These are phyloP conservation scores for Trichoderma harzianum DNA, from an alignment of 2,329 filamentous ascomycete species.

Conservation along the genomic window DNA sequence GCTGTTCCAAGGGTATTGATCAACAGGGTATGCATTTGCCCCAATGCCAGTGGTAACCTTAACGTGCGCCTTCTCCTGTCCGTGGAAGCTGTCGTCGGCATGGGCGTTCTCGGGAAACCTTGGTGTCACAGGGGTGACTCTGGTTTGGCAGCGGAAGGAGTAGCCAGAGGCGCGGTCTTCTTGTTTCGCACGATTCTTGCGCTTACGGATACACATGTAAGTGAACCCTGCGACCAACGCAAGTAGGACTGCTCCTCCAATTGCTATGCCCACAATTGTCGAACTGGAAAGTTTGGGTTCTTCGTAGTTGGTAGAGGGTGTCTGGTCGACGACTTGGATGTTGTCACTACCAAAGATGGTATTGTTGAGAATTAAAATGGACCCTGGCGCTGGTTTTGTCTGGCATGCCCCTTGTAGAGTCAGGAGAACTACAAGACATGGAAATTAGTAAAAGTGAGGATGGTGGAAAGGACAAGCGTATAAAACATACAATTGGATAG, in stretches of 20 bases:
- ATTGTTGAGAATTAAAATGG: conserved; percentile 39
- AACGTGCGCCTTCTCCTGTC: neutral
- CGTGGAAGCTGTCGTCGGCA: conserved; percentile 12
- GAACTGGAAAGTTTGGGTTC: conserved; percentile 34
- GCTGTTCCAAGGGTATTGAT: neutral
- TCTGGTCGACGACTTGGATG: conserved; percentile 4
- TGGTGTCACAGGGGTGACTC: neutral
- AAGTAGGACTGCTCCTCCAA: conserved; percentile 38
- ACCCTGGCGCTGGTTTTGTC: conserved; percentile 41
- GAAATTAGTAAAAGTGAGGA: conserved; percentile 4
- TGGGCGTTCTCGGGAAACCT: neutral
- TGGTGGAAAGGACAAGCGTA: neutral
- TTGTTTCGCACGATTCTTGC: conserved; percentile 32
- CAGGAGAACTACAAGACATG: conserved; percentile 40
- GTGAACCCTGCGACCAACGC: conserved; percentile 37
- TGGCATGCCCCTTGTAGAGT: conserved; percentile 51
- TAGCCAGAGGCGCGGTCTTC: conserved; percentile 38
- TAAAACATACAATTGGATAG: conserved; percentile 48
- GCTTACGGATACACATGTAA: conserved; percentile 47
- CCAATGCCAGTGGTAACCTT: neutral
- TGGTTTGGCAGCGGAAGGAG: conserved; percentile 49
- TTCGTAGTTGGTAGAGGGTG: neutral
- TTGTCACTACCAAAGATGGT: conserved; percentile 41
- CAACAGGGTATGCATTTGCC: neutral
- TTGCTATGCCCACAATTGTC: conserved; percentile 43